Base-by-base conservation (phyloP, 2,329 filamentous ascomycete species). In the Fusarium nematophilum region DNA sequence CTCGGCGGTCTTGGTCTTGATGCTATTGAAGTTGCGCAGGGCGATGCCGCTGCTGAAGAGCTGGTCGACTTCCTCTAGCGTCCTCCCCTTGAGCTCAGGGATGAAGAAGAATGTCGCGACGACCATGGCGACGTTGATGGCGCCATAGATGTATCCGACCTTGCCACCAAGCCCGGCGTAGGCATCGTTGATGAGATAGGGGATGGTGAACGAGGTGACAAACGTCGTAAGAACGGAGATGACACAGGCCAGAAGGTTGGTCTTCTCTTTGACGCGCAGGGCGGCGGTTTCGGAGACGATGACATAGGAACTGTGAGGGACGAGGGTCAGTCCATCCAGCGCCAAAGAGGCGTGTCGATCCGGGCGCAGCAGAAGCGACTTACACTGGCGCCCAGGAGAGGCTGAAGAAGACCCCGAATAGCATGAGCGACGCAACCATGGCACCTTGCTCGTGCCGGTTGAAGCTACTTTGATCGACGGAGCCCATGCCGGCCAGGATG, bases 1-100 rank as follows among this genome's bases (percentile, higher is more conserved):
- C 7, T 18, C 34, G 3, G 42, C 30, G 17, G 42, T 34, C 42
- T 34, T 45, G 21, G 29, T 45, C 1, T 6, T 34, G 14, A 45
- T n/a, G 18, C 18, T 13, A 3, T 17, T 21, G 29, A 67, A 68
- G n/a, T 53, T 51, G 11, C 65, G 55, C 17, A 66, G 33, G 2
- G 65, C 49, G 10, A 50, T 49, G 3, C 65, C 61, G 3, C 53
- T 54, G 1, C 53, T 57, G 29, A 68, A 68, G 6, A 68, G 36
- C 30, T 65, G 57, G n/a, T 68, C 66, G 6, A 68, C 59, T 27
- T 67, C 65, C 33, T 68, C 66, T 9, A 68, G 37, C 1, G 52
- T 67, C 15, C 65, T 53, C 3, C 77, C 78, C 18, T 77, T 77
- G 3, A 79, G 77, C 65, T 83, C 81, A 15, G 78, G 78, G 14